Evolutionary conservation across 805 yeast genomes (phyloP), one percentile per base, ranked within the genome.

Genomic region (Teunomyces stri): DNA sequence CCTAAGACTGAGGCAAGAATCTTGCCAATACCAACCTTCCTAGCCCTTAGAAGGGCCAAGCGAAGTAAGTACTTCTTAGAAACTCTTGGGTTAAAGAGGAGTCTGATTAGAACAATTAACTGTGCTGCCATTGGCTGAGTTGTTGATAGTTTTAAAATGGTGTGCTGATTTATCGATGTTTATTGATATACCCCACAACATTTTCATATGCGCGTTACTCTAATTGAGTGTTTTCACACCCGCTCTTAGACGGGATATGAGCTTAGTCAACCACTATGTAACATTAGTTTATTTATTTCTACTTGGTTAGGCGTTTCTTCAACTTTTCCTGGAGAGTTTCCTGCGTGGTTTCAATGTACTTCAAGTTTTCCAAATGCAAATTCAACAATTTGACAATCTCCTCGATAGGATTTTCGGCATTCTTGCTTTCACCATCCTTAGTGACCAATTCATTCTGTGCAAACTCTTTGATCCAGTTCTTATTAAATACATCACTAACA

Each of bases 311-410:
- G 9, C 74, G 51, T 44, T 64, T 61, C 31, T 76, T 79, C 50
- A 94, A 64, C 64, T 88, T 86, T 31, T 79, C 77, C 61, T 85
- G 88, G 56, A 94, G 74, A 20, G 72, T 71, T 15, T 76, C 76
- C 44, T 96, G 89, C 52, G 84, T 80, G 51, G 76, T 78, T 60
- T 94, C 96, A 47, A 94, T 80, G 76, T 91, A 90, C 62, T 84
- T 89, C 68, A 94, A 76, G 52, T 96, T 89, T 51, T 91, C 94
- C 65, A 94, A 72, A 65, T 94, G 98, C 40, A 89, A 81, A 62
- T 92, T 91, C 61, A 94, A 77, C 52, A 94, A 74, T 63, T 82
- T 85, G 27, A 94, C 85, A 51, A 92, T 80, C 61, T 85, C 90
- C 54, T 81, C 82, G 39, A 83, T 65, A 3, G 83, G 74, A 52